Base-by-base conservation (phyloP, 257 asterid species). In the Nicotiana otophora region DNA sequence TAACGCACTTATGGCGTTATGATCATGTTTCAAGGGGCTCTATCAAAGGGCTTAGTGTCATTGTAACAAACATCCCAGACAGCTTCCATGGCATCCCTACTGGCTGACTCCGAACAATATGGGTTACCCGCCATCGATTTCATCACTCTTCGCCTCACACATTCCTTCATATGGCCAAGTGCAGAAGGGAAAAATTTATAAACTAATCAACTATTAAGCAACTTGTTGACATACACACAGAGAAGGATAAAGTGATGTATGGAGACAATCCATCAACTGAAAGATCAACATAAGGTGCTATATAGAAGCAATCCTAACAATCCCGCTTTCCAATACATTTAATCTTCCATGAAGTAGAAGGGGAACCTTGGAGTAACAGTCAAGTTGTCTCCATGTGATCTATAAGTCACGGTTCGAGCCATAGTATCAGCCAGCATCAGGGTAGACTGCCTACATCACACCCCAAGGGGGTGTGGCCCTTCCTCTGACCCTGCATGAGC, bases 21-120 rank as follows among this genome's bases (percentile, higher is more conserved):
- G 4, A 17, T 63, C 58, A 19, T 42, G 70, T 70, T 70, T 95
- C 97, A 95, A 74, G 80, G 80, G 39, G 80, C 63, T 19, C 95
- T 86, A 46, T 96, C 99, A 85, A 94, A 96, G 57, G 98, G 99
- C 84, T 87, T 86, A 14, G 98, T 93, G 69, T 96, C 98, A 60
- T 94, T 93, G 84, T 96, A 96, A 85, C 99, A 96, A 82, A 88
- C 83, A 89, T 96, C 95, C 98, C 99, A 96, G 84, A 96, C 97
- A 83, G 95, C 97, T 83, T 92, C 97, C 97, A 92, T 88, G 65
- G 97, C 98, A 81, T 94, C 97, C 88, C 90, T 96, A 19, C 97
- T 90, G 55, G 92, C 98, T 1, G 90, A 84, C 86, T 90, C 90
- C 0, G 98, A 92, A 88, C 99, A 96, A 81, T 88, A 54, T 5